phyloP scores from a whole-genome alignment of 2,329 filamentous ascomycete species.

The Grosmannia serpens region DNA sequence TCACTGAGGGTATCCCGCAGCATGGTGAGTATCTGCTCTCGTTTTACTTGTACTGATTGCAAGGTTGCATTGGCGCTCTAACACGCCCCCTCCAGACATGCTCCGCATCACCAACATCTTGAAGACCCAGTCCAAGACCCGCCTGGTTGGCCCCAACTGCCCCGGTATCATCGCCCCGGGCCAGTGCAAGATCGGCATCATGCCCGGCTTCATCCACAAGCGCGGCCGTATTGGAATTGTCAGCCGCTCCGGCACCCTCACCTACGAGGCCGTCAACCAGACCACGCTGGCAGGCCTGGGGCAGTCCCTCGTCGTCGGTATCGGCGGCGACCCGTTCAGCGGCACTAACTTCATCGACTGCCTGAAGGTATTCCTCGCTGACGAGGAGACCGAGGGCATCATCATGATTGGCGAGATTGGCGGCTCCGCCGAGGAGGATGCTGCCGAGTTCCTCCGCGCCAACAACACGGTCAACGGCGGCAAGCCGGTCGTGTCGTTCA shows the following conservation, averaged over 20 bases:
- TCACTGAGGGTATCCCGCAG: conserved; percentile 95
- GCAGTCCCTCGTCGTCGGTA: conserved; percentile 95
- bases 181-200: conserved; percentile 99
- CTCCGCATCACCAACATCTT: conserved; percentile 96
- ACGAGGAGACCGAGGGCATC: conserved; percentile 94
- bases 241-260: conserved; percentile 93
- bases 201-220: conserved; percentile 99
- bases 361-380: conserved; percentile 90
- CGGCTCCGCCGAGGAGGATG: conserved; percentile 94
- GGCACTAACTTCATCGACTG: conserved; percentile 99
- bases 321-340: conserved; percentile 96
- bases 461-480: conserved; percentile 75
- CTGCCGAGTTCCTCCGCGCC: conserved; percentile 86
- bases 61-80: not conserved
- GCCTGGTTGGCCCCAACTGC: conserved; percentile 95
- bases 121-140: conserved; percentile 94
- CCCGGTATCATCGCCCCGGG: conserved; percentile 90
- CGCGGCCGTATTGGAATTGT: conserved; percentile 97
- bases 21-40: conserved; percentile 54
- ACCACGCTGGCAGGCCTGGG: conserved; percentile 94
- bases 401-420: conserved; percentile 99
- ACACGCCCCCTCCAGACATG: conserved; percentile 57
- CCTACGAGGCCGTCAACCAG: conserved; percentile 99
- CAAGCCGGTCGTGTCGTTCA: conserved; percentile 97
- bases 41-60: not conserved